Conservation (phyloP, 1,139 yeast genomes). For the Diutina mesorugosa region DNA sequence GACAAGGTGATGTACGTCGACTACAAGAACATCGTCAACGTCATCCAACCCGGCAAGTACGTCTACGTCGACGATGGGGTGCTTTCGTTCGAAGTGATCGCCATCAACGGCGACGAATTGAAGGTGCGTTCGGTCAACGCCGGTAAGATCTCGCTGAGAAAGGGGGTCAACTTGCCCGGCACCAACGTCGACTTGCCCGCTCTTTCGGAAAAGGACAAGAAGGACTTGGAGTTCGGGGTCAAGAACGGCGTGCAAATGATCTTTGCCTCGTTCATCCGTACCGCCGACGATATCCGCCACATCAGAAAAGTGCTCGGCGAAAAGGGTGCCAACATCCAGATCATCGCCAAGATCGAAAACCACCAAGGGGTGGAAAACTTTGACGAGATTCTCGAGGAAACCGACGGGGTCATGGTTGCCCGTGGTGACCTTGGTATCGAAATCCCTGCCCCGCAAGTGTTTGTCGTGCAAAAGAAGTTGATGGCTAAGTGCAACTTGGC, state of each 20-base stretch:
- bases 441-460: slow-evolving; percentile 98
- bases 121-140: slow-evolving; percentile 84
- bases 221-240: slow-evolving; percentile 88
- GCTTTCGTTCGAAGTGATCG: slow-evolving; percentile 82
- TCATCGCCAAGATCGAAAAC: slow-evolving; percentile 94
- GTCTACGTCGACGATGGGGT: slow-evolving; percentile 98
- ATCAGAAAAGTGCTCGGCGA: slow-evolving; percentile 94
- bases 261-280: slow-evolving; percentile 96
- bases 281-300: slow-evolving; percentile 78
- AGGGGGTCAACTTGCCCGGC: slow-evolving; percentile 98
- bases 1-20: slow-evolving; percentile 80
- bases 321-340: slow-evolving; percentile 91
- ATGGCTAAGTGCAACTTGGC: slow-evolving; percentile 98
- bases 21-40: slow-evolving; percentile 93
- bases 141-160: slow-evolving; percentile 92
- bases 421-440: slow-evolving; percentile 99
- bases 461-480: slow-evolving; percentile 96
- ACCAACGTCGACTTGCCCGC: slow-evolving; percentile 99
- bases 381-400: slow-evolving; percentile 84
- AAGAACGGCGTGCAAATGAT: slow-evolving; percentile 95
- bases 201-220: slow-evolving; percentile 88
- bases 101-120: slow-evolving; percentile 70
- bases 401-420: slow-evolving; percentile 99
- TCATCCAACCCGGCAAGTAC: slow-evolving; percentile 73
- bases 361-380: slow-evolving; percentile 99